Evolutionary conservation across 495 filamentous ascomycete species (phyloP), one percentile per base, ranked within the genome.

Genomic region (Xylona heveae): DNA sequence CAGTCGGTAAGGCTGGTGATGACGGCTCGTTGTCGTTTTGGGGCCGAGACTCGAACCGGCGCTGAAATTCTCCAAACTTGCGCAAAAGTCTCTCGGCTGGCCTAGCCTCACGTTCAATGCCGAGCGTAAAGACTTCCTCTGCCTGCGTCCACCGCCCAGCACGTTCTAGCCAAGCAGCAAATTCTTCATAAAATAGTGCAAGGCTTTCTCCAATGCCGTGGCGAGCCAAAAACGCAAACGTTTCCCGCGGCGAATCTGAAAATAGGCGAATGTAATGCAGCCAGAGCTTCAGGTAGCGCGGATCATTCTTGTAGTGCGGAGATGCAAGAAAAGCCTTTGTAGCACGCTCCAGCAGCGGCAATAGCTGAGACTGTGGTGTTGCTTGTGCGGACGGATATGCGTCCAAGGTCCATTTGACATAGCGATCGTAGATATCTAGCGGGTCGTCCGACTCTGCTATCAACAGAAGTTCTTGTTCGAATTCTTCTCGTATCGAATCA

Each of bases 111-210:
- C 67, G 68, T 43, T 95, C 78, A 27, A 95, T 68, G 1, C 90
- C 88, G 28, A 90, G 58, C 38, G 68, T 67, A 41, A 88, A 97
- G 2, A 97, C 74, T 49, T 97, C 90, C 35, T 90, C 80, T 5
- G 90, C 88, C 48, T 95, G 88, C 5, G 62, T 64, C 80, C 85
- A 93, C 30, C 83, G 63, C 12, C 75, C 81, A 7, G 71, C 74
- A 30, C 68, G 61, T 54, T 97, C 88, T 13, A 97, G 53, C 78
- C 84, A 91, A 0, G 67, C 75, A 0, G 88, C 83, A 54, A 90
- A 95, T 42, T 95, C 90, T 45, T 97, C 88, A 50, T 97, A 95
- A 45, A 83, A 97, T n/a, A 94, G 54, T 0, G 88, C 88, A 6
- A 97, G 58, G 1, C 67, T 59, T 42, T 93, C 84, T 28, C 84